phyloP scores from a whole-genome alignment of 306 rosid genomes.

The Dryas octopetala region DNA sequence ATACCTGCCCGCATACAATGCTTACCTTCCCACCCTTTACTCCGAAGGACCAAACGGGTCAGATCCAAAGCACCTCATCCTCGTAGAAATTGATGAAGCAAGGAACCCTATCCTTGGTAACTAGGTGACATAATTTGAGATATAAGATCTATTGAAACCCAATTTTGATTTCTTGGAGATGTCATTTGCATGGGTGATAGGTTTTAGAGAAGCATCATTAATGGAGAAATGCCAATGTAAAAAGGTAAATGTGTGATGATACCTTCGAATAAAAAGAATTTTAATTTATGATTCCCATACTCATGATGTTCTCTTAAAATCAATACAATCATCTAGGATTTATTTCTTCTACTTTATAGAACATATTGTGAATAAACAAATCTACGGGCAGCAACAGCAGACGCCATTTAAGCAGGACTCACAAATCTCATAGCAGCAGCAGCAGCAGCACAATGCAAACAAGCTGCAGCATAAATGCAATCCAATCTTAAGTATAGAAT shows the following conservation, averaged over 20 bases:
- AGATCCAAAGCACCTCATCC: constrained; percentile 61
- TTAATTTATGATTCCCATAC: neutral
- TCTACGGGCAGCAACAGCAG: constrained; percentile 64
- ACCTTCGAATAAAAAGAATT: neutral
- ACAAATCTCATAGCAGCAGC: constrained; percentile 51
- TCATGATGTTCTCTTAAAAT: neutral
- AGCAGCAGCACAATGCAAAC: constrained; percentile 55
- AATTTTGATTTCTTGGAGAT: constrained; percentile 35
- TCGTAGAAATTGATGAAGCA: constrained; percentile 79
- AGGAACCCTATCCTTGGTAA: constrained; percentile 80
- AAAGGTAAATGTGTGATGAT: neutral
- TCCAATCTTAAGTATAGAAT: neutral
- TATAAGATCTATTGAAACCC: constrained; percentile 17
- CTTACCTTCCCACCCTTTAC: constrained; percentile 93
- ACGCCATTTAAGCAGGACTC: constrained; percentile 42
- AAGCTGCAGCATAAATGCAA: constrained; percentile 39
- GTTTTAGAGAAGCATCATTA: constrained; percentile 16
- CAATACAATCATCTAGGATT: neutral
- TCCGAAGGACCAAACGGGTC: constrained; percentile 85
- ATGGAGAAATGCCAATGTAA: constrained; percentile 8
- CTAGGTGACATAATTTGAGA: constrained; percentile 30
- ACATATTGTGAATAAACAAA: constrained; percentile 7
- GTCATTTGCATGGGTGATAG: constrained; percentile 15
- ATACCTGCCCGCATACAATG: constrained; percentile 85
- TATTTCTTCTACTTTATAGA: neutral